Evolutionary conservation across 805 yeast species (phyloP).

Genomic region (Suhomyces kilbournensis): DNA sequence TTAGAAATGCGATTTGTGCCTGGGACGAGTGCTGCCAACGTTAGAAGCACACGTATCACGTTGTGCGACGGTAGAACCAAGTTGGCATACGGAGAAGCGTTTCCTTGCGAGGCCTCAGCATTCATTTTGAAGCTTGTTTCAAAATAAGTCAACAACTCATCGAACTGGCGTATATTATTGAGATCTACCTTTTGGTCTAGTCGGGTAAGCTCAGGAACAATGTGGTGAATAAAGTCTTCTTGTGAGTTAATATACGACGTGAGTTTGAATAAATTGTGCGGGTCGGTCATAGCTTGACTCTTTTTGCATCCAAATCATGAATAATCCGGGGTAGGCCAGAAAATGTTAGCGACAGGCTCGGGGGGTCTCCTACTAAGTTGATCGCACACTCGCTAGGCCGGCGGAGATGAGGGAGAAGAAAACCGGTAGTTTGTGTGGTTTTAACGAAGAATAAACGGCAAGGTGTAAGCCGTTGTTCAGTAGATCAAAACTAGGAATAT

Average conservation of each 20-base stretch:
- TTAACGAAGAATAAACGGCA: neutral
- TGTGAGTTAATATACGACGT: conserved; percentile 14
- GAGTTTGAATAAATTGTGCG: conserved; percentile 5
- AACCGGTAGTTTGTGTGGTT: neutral
- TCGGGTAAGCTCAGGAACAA: conserved; percentile 18
- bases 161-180: conserved; percentile 26
- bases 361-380: neutral
- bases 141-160: conserved; percentile 24
- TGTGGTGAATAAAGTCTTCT: conserved; percentile 17
- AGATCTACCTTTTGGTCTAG: conserved; percentile 16
- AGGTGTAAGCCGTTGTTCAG: neutral
- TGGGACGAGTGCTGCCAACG: conserved; percentile 29
- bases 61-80: conserved; percentile 24
- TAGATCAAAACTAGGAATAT: neutral
- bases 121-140: conserved; percentile 16
- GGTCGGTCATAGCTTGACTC: neutral
- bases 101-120: neutral
- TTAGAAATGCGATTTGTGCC: conserved; percentile 23
- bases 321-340: neutral
- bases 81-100: neutral
- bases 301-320: neutral
- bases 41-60: conserved; percentile 27
- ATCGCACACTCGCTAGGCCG: neutral
- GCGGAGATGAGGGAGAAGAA: neutral
- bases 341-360: neutral